Evolutionary conservation across 2,329 filamentous ascomycete genomes (phyloP).

Genomic region (Penicillium sp.): DNA sequence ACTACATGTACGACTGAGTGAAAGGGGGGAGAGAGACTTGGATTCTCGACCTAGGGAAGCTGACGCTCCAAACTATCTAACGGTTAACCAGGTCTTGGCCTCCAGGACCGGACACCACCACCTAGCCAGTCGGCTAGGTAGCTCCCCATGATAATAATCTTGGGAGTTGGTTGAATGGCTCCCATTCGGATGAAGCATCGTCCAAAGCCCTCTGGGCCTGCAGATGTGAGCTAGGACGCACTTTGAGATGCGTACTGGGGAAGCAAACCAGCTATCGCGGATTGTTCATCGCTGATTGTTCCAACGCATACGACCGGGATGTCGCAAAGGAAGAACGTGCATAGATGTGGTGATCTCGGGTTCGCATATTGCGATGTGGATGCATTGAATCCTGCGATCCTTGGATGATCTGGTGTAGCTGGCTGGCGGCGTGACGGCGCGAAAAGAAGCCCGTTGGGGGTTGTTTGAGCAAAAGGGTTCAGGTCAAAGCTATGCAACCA

Average conservation of each 20-base stretch:
- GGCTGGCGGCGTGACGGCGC: constrained; percentile 4
- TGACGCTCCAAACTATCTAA: too few relatives aligned
- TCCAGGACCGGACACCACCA: too few relatives aligned
- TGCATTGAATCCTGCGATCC: constrained; percentile 14
- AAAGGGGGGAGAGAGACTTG: too few relatives aligned
- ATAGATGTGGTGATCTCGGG: constrained; percentile 7
- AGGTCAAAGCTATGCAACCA: constrained; percentile 12
- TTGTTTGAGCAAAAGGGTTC: constrained; percentile 17
- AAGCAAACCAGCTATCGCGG: background rate
- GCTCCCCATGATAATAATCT: background rate
- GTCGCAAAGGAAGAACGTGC: constrained; percentile 1
- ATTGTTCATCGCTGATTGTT: background rate
- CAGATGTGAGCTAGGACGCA: background rate
- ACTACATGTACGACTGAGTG: too few relatives aligned
- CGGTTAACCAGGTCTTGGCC: too few relatives aligned
- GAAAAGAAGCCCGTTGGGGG: constrained; percentile 17
- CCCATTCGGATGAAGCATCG: background rate
- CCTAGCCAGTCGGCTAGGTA: too few relatives aligned
- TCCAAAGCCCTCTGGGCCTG: background rate
- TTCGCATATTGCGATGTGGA: constrained; percentile 9
- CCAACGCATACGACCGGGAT: background rate
- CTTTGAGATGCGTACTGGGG: constrained; percentile 1
- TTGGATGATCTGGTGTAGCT: constrained; percentile 14
- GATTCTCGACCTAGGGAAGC: too few relatives aligned
- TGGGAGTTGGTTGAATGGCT: background rate